Conservation (phyloP, 371 early-diverging fungal species). For the Chytridium lagenaria region DNA sequence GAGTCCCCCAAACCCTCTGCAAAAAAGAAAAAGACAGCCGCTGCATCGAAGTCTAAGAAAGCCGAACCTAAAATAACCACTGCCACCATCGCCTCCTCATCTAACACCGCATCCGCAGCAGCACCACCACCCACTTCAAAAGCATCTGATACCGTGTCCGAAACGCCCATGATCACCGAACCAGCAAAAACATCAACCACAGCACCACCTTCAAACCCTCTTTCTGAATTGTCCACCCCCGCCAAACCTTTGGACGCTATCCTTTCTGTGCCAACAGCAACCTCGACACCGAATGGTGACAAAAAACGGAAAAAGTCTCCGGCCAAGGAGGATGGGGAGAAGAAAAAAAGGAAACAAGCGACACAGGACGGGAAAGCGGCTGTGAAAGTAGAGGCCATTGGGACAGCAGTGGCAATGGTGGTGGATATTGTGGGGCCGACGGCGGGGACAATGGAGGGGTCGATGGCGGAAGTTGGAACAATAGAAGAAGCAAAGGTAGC, state of each 20-base stretch:
- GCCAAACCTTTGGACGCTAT: not conserved
- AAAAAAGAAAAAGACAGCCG: constrained; percentile 11
- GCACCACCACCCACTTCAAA: not conserved
- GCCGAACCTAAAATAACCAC: not conserved
- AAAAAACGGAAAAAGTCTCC: constrained; percentile 23
- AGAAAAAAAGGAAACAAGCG: not conserved
- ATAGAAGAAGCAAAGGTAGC: not conserved
- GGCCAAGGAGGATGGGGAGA: constrained; percentile 19
- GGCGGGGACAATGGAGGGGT: not conserved
- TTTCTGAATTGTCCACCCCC: not conserved
- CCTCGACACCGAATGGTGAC: not conserved
- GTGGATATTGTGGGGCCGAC: not conserved
- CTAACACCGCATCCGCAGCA: not conserved
- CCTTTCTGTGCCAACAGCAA: not conserved
- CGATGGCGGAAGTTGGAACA: constrained; percentile 5
- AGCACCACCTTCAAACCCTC: not conserved
- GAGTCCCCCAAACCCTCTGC: constrained; percentile 6
- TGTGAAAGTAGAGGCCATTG: not conserved
- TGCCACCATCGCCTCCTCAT: not conserved
- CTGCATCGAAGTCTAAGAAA: not conserved
- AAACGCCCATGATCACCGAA: no score
- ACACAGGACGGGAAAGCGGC: not conserved
- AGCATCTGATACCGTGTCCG: no score
- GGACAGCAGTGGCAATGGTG: no score
- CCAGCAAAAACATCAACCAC: not conserved